A percentile compares a stretch with the other conserved stretches of the same genome.
These are phyloP conservation scores for Alliaria petiolata DNA, from an alignment of 345 rosid species.

Conservation along the genomic window DNA sequence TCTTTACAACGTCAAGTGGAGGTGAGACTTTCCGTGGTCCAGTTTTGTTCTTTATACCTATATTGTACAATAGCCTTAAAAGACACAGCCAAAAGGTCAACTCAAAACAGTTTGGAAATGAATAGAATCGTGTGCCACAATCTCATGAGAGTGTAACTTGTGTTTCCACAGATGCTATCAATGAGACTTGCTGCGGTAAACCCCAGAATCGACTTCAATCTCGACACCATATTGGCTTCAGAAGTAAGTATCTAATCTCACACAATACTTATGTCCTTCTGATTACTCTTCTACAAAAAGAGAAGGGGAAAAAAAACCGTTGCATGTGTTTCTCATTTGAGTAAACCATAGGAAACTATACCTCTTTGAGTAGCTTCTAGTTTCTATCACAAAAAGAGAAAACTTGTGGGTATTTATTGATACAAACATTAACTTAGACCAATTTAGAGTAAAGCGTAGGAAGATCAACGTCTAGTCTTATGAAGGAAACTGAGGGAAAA, in stretches of 20 bases:
- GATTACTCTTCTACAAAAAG: background rate
- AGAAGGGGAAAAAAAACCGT: background rate
- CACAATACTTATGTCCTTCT: background rate
- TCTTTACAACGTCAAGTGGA: slow-evolving; percentile 93
- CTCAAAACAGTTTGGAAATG: slow-evolving; percentile 1
- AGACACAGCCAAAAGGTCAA: slow-evolving; percentile 18
- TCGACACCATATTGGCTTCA: slow-evolving; percentile 61
- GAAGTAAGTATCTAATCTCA: slow-evolving; percentile 56
- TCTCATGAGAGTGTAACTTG: slow-evolving; percentile 20
- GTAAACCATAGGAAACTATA: background rate
- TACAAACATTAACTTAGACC: slow-evolving; percentile 26
- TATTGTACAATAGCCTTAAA: slow-evolving; percentile 11
- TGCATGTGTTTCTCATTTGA: slow-evolving; percentile 18
- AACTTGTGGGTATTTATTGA: slow-evolving; percentile 16
- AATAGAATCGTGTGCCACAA: background rate
- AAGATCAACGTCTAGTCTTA: slow-evolving; percentile 20
- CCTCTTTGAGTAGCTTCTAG: slow-evolving; percentile 13
- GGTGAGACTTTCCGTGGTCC: slow-evolving; percentile 52
- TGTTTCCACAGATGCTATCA: slow-evolving; percentile 71
- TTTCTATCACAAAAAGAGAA: background rate
- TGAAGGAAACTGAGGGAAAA: slow-evolving; percentile 12
- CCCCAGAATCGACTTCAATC: slow-evolving; percentile 77
- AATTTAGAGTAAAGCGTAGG: slow-evolving; percentile 25
- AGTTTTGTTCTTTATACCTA: slow-evolving; percentile 5
- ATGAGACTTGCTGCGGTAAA: slow-evolving; percentile 94